Conservation (phyloP, 495 filamentous ascomycete genomes). For the Antarctomyces pellizariae region DNA sequence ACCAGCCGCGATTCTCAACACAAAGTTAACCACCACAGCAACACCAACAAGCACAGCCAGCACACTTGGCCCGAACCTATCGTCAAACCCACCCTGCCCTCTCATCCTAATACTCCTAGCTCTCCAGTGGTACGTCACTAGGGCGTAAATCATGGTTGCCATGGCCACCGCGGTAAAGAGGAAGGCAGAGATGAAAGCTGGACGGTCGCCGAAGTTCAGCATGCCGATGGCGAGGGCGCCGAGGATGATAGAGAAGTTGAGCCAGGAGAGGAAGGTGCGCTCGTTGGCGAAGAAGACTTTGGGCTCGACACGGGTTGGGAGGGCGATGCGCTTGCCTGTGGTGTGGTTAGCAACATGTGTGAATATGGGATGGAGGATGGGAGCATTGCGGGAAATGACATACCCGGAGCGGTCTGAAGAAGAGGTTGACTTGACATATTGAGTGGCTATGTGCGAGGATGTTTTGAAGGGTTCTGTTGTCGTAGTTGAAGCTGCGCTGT, state of each 20-base stretch:
- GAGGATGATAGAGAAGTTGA: slow-evolving; percentile 96
- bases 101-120: slow-evolving; percentile 77
- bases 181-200: slow-evolving; percentile 76
- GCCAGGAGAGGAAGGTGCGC: slow-evolving; percentile 95
- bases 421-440: slow-evolving; percentile 90
- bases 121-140: slow-evolving; percentile 90
- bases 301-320: slow-evolving; percentile 91
- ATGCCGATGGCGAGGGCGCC: slow-evolving; percentile 89
- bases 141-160: slow-evolving; percentile 84
- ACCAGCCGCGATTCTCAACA: slow-evolving; percentile 57
- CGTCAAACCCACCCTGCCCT: slow-evolving; percentile 89
- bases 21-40: slow-evolving; percentile 84
- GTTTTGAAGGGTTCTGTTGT: too few relatives aligned
- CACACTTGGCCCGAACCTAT: slow-evolving; percentile 78
- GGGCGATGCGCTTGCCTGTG: slow-evolving; percentile 87
- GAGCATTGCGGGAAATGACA: slow-evolving; percentile 10
- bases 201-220: slow-evolving; percentile 88
- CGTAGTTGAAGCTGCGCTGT: too few relatives aligned
- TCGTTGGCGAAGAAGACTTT: slow-evolving; percentile 99
- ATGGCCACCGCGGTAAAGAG: slow-evolving; percentile 91
- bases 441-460: too few relatives aligned
- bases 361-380: slow-evolving; percentile 1
- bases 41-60: slow-evolving; percentile 62
- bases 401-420: slow-evolving; percentile 69
- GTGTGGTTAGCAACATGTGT: slow-evolving; percentile 6